Conservation (phyloP, 1,139 yeast species). For the Yamadazyma oceani region DNA sequence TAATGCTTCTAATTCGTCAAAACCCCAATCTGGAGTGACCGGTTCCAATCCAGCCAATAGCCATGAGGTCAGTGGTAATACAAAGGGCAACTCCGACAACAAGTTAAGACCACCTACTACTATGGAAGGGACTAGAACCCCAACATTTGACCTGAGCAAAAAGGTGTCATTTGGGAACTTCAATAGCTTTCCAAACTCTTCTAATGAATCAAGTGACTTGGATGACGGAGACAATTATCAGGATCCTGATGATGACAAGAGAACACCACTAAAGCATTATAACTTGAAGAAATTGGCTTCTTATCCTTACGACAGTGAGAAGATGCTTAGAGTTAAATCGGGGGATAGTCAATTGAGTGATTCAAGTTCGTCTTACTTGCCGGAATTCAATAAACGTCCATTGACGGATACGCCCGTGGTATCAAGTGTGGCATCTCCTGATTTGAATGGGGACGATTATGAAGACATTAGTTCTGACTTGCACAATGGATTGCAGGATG, state of each 20-base stretch:
- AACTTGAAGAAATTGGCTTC: conserved; percentile 17
- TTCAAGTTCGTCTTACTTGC: conserved; percentile 31
- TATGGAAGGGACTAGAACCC: not conserved
- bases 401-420: conserved; percentile 70
- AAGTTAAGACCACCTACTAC: not conserved
- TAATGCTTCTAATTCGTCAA: too few relatives aligned
- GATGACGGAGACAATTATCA: conserved; percentile 10
- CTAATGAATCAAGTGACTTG: conserved; percentile 14
- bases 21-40: too few relatives aligned
- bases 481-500: conserved; percentile 5
- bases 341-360: conserved; percentile 29
- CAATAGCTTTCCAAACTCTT: conserved; percentile 14
- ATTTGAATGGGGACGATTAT: conserved; percentile 20
- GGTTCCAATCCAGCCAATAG: too few relatives aligned
- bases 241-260: conserved; percentile 1
- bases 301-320: conserved; percentile 21
- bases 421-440: conserved; percentile 56
- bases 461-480: conserved; percentile 8
- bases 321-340: conserved; percentile 26
- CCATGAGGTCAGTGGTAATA: too few relatives aligned
- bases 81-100: too few relatives aligned
- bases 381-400: conserved; percentile 68
- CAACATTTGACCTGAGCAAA: conserved; percentile 4
- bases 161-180: conserved; percentile 14
- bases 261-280: conserved; percentile 10